These are phyloP conservation scores for Fusarium compactum DNA, from an alignment of 2,329 filamentous ascomycete species.

Conservation along the genomic window DNA sequence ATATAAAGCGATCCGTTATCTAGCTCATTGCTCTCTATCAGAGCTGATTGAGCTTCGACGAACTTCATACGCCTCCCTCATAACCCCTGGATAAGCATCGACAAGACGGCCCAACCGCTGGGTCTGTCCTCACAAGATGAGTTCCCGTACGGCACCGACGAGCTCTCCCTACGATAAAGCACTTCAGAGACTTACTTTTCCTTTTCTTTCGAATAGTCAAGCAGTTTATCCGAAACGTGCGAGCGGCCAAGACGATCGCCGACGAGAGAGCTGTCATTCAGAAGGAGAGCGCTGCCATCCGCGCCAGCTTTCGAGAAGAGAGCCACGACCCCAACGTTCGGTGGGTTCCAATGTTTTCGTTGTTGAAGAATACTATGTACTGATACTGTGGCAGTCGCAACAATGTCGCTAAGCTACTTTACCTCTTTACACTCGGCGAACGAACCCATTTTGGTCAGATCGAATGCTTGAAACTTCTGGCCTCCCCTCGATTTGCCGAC, in stretches of 20 bases:
- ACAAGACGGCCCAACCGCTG: constrained; percentile 49
- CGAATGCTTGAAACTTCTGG: constrained; percentile 96
- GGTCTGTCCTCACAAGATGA: constrained; percentile 55
- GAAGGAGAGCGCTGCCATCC: constrained; percentile 97
- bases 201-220: constrained; percentile 74
- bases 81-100: constrained; percentile 46
- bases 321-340: constrained; percentile 90
- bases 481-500: constrained; percentile 96
- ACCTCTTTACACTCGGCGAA: constrained; percentile 97
- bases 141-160: constrained; percentile 52
- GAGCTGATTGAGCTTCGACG: constrained; percentile 43
- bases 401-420: constrained; percentile 98
- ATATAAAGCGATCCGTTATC: constrained; percentile 2
- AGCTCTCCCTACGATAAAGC: constrained; percentile 15
- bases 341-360: constrained; percentile 63
- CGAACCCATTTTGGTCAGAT: constrained; percentile 99
- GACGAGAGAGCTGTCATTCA: constrained; percentile 98
- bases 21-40: constrained; percentile 26
- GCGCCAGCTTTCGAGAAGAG: constrained; percentile 97
- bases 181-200: constrained; percentile 24
- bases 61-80: constrained; percentile 22
- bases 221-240: constrained; percentile 99
- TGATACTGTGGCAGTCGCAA: constrained; percentile 75
- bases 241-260: constrained; percentile 97
- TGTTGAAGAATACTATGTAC: neutral